Conservation (phyloP, 2,329 filamentous ascomycete species). For the Diplodia corticola region DNA sequence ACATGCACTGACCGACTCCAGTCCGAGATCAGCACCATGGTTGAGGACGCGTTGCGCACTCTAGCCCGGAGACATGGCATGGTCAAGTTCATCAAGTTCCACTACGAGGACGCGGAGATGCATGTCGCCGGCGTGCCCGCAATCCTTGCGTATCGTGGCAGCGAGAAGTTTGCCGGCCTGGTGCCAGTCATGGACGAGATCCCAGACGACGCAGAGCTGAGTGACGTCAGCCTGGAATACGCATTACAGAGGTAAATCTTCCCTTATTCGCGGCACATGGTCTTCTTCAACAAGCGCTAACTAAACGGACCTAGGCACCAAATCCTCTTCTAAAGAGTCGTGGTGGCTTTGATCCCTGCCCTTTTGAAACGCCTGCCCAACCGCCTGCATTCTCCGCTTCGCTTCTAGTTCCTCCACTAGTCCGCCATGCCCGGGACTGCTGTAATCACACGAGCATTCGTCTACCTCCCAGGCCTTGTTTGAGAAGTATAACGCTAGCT, state of each 20-base stretch:
- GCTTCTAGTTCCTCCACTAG: not conserved
- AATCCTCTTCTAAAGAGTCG: conserved; percentile 21
- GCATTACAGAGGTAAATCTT: conserved; percentile 55
- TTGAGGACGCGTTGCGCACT: conserved; percentile 75
- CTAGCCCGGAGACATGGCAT: conserved; percentile 70
- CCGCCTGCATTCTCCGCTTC: conserved; percentile 7
- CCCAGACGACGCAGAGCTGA: conserved; percentile 58
- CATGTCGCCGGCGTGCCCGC: conserved; percentile 85
- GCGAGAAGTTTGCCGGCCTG: conserved; percentile 86
- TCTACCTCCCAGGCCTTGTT: not conserved
- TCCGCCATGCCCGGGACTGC: not conserved
- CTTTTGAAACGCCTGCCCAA: conserved; percentile 10
- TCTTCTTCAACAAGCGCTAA: conserved; percentile 1
- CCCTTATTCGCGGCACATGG: not conserved
- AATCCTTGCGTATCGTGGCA: conserved; percentile 82
- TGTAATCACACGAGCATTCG: conserved; percentile 2
- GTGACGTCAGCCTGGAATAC: conserved; percentile 57
- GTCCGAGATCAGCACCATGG: conserved; percentile 75
- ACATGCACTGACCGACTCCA: conserved; percentile 41
- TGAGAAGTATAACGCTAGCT: not conserved
- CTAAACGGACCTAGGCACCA: conserved; percentile 19
- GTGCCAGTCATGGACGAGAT: conserved; percentile 86
- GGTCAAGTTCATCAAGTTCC: conserved; percentile 85
- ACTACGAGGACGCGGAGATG: conserved; percentile 92
- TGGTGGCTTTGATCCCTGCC: conserved; percentile 6